Evolutionary conservation across 2,329 filamentous ascomycete genomes (phyloP), one percentile per base, ranked within the genome.

Genomic region (Phyllosticta ampelicida): DNA sequence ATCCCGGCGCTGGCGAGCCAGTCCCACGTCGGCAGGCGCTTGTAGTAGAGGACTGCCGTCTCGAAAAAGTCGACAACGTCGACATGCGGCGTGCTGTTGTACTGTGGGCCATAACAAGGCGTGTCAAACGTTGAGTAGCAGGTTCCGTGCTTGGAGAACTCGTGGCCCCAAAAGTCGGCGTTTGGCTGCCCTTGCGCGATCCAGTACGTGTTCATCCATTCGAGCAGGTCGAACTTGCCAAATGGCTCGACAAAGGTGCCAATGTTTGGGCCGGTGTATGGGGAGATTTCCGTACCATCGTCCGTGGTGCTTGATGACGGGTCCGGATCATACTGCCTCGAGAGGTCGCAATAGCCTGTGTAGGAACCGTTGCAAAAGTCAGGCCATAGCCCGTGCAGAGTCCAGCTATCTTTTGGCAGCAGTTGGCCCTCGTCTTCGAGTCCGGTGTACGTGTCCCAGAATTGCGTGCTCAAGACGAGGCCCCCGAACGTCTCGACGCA

Each of bases 131-230:
- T 85, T 52, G 78, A 82, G 74, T 74, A 86, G 75, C 84, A 87
- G 13, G 84, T 86, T 2, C 78, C 84, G 70, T 86, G 83, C 74
- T 86, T 86, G 71, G 75, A 78, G 74, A 84, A 86, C 67, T 86
- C 83, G 73, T 86, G 83, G 48, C 71, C 84, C 83, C 84, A 86
- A 71, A 87, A 81, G 30, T 79, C 75, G 54, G 73, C 68, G 71
- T 83, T 86, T 13, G 78, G 75, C 53, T 78, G 76, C 60, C 73
- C 72, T 62, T 81, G 80, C 53, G 77, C 77, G 62, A 85, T 76
- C 85, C 84, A 87, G 77, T 77, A 79, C 65, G 78, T 83, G 66
- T 83, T 80, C 84, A 87, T 87, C 73, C 78, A 87, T 1, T 75
- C 77, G 1, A 86, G 76, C 1, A 86, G 74, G 65, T 86, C 83